phyloP scores from a whole-genome alignment of 352 stramenopile species.

The Globisporangium recalcitrans region DNA sequence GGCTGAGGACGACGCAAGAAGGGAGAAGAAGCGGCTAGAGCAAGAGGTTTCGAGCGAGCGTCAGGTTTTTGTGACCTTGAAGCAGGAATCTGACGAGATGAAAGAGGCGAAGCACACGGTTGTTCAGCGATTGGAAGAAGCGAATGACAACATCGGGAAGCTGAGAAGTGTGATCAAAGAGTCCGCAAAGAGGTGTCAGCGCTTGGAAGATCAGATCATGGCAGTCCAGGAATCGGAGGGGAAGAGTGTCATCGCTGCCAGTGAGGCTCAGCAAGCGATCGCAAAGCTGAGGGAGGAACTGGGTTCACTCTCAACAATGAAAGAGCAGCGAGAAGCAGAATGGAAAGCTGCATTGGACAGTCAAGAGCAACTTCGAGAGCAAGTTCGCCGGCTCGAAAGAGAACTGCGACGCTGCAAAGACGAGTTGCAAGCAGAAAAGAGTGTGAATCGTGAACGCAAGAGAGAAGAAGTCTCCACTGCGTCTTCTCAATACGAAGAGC shows the following conservation, averaged over 20 bases:
- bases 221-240: slow-evolving; percentile 16
- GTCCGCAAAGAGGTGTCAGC: slow-evolving; percentile 27
- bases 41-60: slow-evolving; percentile 46
- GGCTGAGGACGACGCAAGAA: slow-evolving; percentile 37
- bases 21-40: slow-evolving; percentile 46
- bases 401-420: slow-evolving; percentile 25
- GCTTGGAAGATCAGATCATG: slow-evolving; percentile 28
- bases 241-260: slow-evolving; percentile 9
- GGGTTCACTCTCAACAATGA: slow-evolving; percentile 12
- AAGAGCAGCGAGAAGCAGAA: slow-evolving; percentile 28
- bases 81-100: slow-evolving; percentile 42
- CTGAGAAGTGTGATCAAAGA: slow-evolving; percentile 50
- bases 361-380: slow-evolving; percentile 28
- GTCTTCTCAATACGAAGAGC: slow-evolving; percentile 25
- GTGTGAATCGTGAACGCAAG: slow-evolving; percentile 18
- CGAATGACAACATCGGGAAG: slow-evolving; percentile 60
- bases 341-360: slow-evolving; percentile 25
- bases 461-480: slow-evolving; percentile 20
- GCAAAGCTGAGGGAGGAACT: slow-evolving; percentile 22
- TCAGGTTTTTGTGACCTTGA: slow-evolving; percentile 47
- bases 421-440: slow-evolving; percentile 23
- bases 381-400: slow-evolving; percentile 24
- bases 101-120: slow-evolving; percentile 41
- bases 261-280: slow-evolving; percentile 1
- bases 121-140: slow-evolving; percentile 56